Percentiles rank a stretch among this genome's conserved stretches.
Conservation (phyloP, 2,329 filamentous ascomycete species). For the Aspergillus alliaceus region DNA sequence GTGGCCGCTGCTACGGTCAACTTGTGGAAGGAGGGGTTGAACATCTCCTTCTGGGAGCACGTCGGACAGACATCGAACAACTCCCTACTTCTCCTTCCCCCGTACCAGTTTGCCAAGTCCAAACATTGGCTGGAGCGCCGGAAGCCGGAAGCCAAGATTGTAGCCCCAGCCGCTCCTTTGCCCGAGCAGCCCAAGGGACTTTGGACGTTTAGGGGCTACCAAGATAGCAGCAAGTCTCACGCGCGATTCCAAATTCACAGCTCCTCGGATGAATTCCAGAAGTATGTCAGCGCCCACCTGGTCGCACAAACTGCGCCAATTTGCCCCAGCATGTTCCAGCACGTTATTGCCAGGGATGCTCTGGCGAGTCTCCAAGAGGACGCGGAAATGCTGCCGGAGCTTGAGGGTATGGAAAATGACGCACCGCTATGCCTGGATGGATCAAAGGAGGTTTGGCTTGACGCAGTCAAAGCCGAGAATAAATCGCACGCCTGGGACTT, state of each 20-base stretch:
- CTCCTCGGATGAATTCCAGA: conserved; percentile 31
- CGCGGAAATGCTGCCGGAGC: conserved; percentile 22
- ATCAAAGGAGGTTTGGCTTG: conserved; percentile 26
- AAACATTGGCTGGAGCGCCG: conserved; percentile 36
- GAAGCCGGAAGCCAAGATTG: background rate
- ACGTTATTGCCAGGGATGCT: conserved; percentile 36
- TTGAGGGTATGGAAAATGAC: conserved; percentile 34
- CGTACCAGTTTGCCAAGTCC: conserved; percentile 44
- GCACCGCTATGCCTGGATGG: conserved; percentile 34
- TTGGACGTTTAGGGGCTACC: conserved; percentile 6
- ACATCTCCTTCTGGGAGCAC: conserved; percentile 5
- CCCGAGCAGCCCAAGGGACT: background rate
- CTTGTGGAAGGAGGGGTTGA: conserved; percentile 43
- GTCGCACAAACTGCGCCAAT: conserved; percentile 42
- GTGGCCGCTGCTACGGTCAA: conserved; percentile 26
- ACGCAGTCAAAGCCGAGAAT: conserved; percentile 22
- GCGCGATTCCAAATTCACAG: conserved; percentile 47
- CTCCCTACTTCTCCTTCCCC: conserved; percentile 30
- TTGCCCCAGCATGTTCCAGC: conserved; percentile 40
- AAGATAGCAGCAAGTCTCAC: background rate
- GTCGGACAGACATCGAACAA: conserved; percentile 24
- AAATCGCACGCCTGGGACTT: conserved; percentile 26
- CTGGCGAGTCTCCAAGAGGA: conserved; percentile 29
- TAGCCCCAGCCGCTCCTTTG: background rate
- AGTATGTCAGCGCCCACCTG: conserved; percentile 39